Evolutionary conservation across 2,329 filamentous ascomycete species (phyloP), one percentile per base, ranked within the genome.

Genomic region (Pseudocercospora musae): DNA sequence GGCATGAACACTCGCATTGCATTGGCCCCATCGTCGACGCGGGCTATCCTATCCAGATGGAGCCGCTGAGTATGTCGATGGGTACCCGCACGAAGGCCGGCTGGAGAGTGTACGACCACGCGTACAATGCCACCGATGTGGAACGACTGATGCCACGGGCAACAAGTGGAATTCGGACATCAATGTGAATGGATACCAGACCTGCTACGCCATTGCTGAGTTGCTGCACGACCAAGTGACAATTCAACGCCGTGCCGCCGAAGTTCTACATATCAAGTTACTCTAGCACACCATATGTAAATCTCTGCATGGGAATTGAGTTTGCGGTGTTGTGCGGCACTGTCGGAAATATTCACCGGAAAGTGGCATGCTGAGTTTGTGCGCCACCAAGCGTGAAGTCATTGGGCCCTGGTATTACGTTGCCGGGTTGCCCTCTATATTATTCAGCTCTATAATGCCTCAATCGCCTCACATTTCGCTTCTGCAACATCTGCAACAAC

Each of bases 81-180:
- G 77, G 61, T 78, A 80, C 71, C 78, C 79, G 3, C 84, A 86
- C 70, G 78, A 81, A 27, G 79, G 74, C 27, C 85, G 81, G 78
- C 78, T 80, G 20, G 77, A 77, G 52, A 71, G 78, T 78, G 25
- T 85, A 82, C 74, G 84, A 84, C 69, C 76, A 76, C 13, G 79
- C 79, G 9, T 77, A 63, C 49, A 58, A 59, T 37, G 40, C 58
- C 2, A 21, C 44, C 20, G 52, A 65, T 54, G 21, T 59, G 78
- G 79, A 33, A 62, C 67, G 13, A 74, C 78, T 13, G 75, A 77
- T 13, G 78, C 78, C 72, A 74, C 74, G 11, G 65, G 65, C 2
- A 69, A 67, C 52, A 57, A 64, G 21, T 66, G 62, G 27, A 49
- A 53, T 8, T 60, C 62, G 67, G 72, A 69, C 0, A 66, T 77